phyloP scores from a whole-genome alignment of 192 early-diverging fungal genomes.

The Coemansia sp. region DNA sequence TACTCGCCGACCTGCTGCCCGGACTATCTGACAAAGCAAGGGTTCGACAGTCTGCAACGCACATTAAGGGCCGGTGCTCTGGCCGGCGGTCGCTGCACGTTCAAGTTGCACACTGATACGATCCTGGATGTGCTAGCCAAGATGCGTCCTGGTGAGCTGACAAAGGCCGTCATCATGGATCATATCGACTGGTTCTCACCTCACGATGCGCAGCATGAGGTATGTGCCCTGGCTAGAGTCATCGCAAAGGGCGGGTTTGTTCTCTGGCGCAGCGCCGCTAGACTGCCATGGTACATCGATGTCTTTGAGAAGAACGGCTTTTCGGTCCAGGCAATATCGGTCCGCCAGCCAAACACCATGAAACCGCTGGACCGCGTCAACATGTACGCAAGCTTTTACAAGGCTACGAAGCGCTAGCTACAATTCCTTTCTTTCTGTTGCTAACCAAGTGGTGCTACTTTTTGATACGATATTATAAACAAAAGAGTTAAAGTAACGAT shows the following conservation, averaged over 20 bases:
- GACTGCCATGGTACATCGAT: slow-evolving; percentile 77
- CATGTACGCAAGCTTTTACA: slow-evolving; percentile 78
- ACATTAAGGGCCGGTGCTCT: neutral
- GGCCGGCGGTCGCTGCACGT: slow-evolving; percentile 35
- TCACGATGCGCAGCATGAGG: slow-evolving; percentile 70
- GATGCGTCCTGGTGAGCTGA: slow-evolving; percentile 65
- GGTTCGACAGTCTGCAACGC: slow-evolving; percentile 62
- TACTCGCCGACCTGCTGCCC: slow-evolving; percentile 71
- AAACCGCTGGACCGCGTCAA: slow-evolving; percentile 78
- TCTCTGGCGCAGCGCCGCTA: slow-evolving; percentile 79
- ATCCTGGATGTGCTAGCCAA: slow-evolving; percentile 66
- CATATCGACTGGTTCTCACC: slow-evolving; percentile 84
- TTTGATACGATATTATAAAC: neutral
- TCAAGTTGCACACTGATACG: slow-evolving; percentile 80
- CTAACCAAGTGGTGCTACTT: neutral
- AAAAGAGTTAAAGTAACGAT: neutral
- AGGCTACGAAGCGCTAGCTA: slow-evolving; percentile 52
- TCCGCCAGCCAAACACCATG: slow-evolving; percentile 65
- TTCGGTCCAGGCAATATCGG: slow-evolving; percentile 62
- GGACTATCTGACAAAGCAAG: slow-evolving; percentile 71
- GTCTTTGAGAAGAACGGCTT: slow-evolving; percentile 75
- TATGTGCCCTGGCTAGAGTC: slow-evolving; percentile 62
- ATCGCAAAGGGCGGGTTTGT: slow-evolving; percentile 66
- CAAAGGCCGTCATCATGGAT: slow-evolving; percentile 81
- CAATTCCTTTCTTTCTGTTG: neutral